A percentile compares a stretch with the other conserved stretches of the same genome.
Evolutionary conservation across 176 grass and related monocot species (phyloP).

Genomic region (Eleusine indica): DNA sequence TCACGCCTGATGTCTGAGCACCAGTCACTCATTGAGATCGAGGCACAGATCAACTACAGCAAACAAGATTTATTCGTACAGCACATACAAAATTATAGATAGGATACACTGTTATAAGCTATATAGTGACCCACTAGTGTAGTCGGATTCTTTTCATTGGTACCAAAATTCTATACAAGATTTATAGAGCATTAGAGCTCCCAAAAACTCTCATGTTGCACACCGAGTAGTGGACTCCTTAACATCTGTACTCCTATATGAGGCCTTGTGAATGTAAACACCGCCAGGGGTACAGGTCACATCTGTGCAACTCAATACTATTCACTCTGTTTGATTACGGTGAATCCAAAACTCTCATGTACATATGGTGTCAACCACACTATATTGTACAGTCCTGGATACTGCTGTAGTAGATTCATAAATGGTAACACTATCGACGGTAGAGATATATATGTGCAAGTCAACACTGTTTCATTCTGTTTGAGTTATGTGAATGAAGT

Average conservation of each 20-base stretch:
- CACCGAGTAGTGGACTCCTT: not conserved
- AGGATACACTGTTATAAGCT: not conserved
- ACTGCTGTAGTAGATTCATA: not conserved
- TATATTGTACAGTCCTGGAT: no score
- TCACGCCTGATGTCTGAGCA: conserved; percentile 67
- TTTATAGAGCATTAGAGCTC: not conserved
- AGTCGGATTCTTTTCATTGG: not conserved
- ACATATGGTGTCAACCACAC: not conserved
- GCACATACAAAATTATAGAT: conserved; percentile 5
- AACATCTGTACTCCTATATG: not conserved
- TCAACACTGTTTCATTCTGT: conserved; percentile 9
- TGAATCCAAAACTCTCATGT: not conserved
- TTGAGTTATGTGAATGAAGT: conserved; percentile 20
- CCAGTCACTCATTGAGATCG: not conserved
- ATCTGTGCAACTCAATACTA: not conserved
- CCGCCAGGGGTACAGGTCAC: not conserved
- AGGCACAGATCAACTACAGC: not conserved
- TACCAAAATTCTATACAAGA: not conserved
- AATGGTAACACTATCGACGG: no score
- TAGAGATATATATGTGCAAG: not conserved
- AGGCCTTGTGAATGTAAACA: not conserved
- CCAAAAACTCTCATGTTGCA: not conserved
- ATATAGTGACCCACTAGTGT: not conserved
- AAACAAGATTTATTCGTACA: conserved; percentile 33
- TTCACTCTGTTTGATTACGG: not conserved